Base-by-base conservation (phyloP, 2,329 filamentous ascomycete species). In the Exophiala xenobiotica region DNA sequence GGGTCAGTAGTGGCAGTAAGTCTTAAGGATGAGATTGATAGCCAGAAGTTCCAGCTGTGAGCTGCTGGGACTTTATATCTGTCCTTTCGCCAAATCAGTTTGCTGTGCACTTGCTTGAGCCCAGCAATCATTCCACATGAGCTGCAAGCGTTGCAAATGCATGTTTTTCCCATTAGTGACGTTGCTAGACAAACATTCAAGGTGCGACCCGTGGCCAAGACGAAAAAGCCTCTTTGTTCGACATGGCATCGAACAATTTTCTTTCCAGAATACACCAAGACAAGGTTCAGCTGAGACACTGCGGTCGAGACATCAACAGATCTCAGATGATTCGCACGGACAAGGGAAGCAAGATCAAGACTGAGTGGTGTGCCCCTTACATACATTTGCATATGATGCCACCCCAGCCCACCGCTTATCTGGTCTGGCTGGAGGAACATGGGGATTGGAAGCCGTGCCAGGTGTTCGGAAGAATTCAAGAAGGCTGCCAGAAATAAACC, bases 181-280 rank as follows among this genome's bases (percentile, higher is more conserved):
- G 39, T 38, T 39, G 29, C 24, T 33, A 22, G 39, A 50, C 40
- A 44, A 39, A 44, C 33, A 38, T 46, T 11, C 22, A 23, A 16
- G 24, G 20, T 37, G 26, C 35, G 22, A 39, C 33, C 23, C 18
- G 14, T 37, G 12, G 14, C 24, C 20, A 37, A 33, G n/a, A 41
- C 6, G 19, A 19, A 9, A 16, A 27, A 26, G 14, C 22, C 40
- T 33, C 23, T 41, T 20, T 46, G 19, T 46, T 31, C 40, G 16
- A 49, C 41, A 42, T 29, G 27, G 37, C 24, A 14, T 47, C n/a
- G 23, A 37, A 42, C 22, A 23, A 31, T n/a, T 26, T 11, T 47
- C 38, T 44, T 55, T 55, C 52, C 48, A 53, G 54, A 57, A 51
- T 38, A 19, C 44, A 24, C 40, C 50, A 8, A 22, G 14, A n/a